Conservation (phyloP, 805 yeast genomes). For the Yarrowia keelungensis region DNA sequence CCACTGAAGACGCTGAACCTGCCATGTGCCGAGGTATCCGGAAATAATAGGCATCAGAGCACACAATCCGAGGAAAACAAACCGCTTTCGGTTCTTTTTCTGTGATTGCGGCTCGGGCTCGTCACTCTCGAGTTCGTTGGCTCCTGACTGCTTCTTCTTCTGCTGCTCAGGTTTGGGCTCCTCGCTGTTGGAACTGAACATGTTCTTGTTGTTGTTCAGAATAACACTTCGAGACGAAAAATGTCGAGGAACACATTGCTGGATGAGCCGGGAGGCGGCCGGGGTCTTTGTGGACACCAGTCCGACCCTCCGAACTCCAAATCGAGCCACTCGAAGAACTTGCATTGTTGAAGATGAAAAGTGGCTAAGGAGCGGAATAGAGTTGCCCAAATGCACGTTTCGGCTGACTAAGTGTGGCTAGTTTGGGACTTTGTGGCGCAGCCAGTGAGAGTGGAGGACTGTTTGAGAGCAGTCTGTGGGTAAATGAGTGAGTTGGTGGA, state of each 20-base stretch:
- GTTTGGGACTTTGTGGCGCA: slow-evolving; percentile 23
- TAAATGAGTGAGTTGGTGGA: too few species aligned
- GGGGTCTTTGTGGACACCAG: slow-evolving; percentile 5
- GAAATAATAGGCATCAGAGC: slow-evolving; percentile 84
- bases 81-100: slow-evolving; percentile 45
- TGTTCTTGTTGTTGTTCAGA: slow-evolving; percentile 36
- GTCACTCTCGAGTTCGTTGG: slow-evolving; percentile 36
- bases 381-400: slow-evolving; percentile 3
- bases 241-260: slow-evolving; percentile 8
- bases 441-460: neutral
- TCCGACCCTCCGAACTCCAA: slow-evolving; percentile 18
- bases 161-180: slow-evolving; percentile 7
- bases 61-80: slow-evolving; percentile 53
- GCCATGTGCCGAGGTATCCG: slow-evolving; percentile 93
- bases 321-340: slow-evolving; percentile 34
- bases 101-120: slow-evolving; percentile 25
- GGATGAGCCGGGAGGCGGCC: neutral
- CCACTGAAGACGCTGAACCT: slow-evolving; percentile 84
- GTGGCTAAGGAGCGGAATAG: slow-evolving; percentile 32
- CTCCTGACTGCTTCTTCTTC: slow-evolving; percentile 26
- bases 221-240: slow-evolving; percentile 13
- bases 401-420: slow-evolving; percentile 12
- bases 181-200: slow-evolving; percentile 30
- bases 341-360: slow-evolving; percentile 38
- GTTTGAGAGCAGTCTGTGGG: neutral